Percentiles rank a stretch among this genome's conserved stretches.
Evolutionary conservation across 495 filamentous ascomycete species (phyloP).

Genomic region (Pyrenopolyporus hunteri): DNA sequence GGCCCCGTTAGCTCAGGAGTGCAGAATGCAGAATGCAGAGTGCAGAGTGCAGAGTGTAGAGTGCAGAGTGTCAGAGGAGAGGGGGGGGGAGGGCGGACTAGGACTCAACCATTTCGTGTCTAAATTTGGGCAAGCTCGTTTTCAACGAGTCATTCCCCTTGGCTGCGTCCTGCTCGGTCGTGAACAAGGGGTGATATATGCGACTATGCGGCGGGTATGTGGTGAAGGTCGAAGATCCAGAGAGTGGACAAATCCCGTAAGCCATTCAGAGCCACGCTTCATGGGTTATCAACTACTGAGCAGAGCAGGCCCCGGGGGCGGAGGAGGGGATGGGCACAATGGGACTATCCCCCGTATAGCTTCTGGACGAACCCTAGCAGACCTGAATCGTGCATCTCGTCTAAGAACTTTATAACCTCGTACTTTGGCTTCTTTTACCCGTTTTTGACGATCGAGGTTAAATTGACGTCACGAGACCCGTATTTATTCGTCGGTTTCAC

Average conservation of each 20-base stretch:
- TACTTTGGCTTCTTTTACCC: constrained; percentile 1
- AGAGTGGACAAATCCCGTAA: constrained; percentile 8
- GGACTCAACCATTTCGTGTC: constrained; percentile 30
- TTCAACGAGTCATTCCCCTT: constrained; percentile 14
- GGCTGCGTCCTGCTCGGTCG: constrained; percentile 9
- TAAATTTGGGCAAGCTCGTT: constrained; percentile 26
- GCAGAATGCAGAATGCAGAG: no score
- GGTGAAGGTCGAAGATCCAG: constrained; percentile 14
- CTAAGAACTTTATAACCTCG: constrained; percentile 25
- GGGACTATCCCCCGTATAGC: constrained; percentile 13
- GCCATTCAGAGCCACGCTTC: constrained; percentile 25
- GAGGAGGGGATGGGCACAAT: no score
- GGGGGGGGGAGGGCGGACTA: background rate
- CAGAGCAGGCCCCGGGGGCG: no score
- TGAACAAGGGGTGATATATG: constrained; percentile 5
- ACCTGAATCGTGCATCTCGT: constrained; percentile 27
- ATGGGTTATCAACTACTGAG: constrained; percentile 30
- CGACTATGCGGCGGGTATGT: constrained; percentile 18
- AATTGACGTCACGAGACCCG: constrained; percentile 27
- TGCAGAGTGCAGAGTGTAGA: no score
- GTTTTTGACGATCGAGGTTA: background rate
- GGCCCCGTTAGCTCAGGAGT: no score
- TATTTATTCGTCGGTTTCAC: no score
- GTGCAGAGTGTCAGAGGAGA: background rate
- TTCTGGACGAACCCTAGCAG: constrained; percentile 18